A percentile compares a stretch with the other conserved stretches of the same genome.
Conservation (phyloP, 2,329 filamentous ascomycete species). For the Nemania sp. region DNA sequence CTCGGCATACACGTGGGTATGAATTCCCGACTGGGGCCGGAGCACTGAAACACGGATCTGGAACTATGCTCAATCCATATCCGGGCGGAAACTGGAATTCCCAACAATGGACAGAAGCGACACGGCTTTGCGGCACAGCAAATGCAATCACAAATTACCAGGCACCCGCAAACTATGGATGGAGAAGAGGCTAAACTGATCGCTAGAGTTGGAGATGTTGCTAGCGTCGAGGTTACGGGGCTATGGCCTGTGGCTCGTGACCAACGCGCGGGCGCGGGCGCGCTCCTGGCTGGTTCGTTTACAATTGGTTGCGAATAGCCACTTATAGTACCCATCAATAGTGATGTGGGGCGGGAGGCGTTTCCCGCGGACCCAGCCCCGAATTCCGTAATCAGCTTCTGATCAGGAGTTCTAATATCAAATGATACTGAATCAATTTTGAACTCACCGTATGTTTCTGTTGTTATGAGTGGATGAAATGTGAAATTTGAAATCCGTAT, state of each 20-base stretch:
- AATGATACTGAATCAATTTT: slow-evolving; percentile 1
- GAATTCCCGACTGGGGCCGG: slow-evolving; percentile 7
- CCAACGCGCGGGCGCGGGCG: no score
- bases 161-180: background rate
- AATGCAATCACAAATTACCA: background rate
- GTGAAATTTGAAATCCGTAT: slow-evolving; percentile 1
- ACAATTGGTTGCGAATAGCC: background rate
- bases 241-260: background rate
- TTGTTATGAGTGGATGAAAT: background rate
- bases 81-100: slow-evolving; percentile 15
- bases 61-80: slow-evolving; percentile 6
- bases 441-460: background rate
- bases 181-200: background rate
- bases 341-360: slow-evolving; percentile 4
- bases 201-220: background rate
- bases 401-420: slow-evolving; percentile 3
- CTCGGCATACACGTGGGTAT: slow-evolving; percentile 12
- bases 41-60: background rate
- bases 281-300: no score
- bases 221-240: background rate
- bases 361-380: slow-evolving; percentile 15
- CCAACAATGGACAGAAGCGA: slow-evolving; percentile 6
- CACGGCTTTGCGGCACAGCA: slow-evolving; percentile 15
- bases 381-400: slow-evolving; percentile 20
- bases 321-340: slow-evolving; percentile 1